Evolutionary conservation across 169 alveolate species (phyloP).

Genomic region (Amoebophrya sp.): DNA sequence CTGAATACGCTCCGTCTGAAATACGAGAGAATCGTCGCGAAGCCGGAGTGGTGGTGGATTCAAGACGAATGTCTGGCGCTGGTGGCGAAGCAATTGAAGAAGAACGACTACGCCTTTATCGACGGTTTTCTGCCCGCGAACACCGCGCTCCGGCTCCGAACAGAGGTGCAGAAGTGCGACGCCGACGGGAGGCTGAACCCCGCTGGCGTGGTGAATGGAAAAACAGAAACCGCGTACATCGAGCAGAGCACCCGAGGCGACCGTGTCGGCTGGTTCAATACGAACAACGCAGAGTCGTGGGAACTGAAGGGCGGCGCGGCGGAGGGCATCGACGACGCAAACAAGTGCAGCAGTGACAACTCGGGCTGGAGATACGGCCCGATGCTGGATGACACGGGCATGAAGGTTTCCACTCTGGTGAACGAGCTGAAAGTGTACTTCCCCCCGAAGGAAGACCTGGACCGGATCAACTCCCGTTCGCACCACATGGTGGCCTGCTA

Average conservation of each 20-base stretch:
- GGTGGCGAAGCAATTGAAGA: not conserved
- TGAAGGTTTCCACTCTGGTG: not conserved
- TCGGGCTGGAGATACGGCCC: not conserved
- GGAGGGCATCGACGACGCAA: not conserved
- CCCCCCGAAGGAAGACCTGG: not conserved
- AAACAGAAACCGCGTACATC: not conserved
- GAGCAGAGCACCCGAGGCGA: not conserved
- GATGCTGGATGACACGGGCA: not conserved
- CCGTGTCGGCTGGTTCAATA: not conserved
- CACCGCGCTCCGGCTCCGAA: not conserved
- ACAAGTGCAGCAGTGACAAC: not conserved
- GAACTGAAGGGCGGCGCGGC: not conserved
- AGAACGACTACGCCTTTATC: not conserved
- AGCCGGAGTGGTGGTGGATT: conserved; percentile 14
- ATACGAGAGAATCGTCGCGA: not conserved
- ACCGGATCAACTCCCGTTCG: not conserved
- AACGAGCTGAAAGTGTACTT: not conserved
- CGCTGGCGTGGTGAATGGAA: not conserved
- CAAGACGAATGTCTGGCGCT: not conserved
- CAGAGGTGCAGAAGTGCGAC: not conserved
- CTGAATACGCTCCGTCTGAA: not conserved
- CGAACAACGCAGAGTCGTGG: not conserved
- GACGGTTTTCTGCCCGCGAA: not conserved
- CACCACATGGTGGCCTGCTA: conserved; percentile 18
- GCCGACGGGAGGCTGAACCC: not conserved